These are phyloP conservation scores for Fusarium agapanthi DNA, from an alignment of 2,329 filamentous ascomycete species.

Conservation along the genomic window DNA sequence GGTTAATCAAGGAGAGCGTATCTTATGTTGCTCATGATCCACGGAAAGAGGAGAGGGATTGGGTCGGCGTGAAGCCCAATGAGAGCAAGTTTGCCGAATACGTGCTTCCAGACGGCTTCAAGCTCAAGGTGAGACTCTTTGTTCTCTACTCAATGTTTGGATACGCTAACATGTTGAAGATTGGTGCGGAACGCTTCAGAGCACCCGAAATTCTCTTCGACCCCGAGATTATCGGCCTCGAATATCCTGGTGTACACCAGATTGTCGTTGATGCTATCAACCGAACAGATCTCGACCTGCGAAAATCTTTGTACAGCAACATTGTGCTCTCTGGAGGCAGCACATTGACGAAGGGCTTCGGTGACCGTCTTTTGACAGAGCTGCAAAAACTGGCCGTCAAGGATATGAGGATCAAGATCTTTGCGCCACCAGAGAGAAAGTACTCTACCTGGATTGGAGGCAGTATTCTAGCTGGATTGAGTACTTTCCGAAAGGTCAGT, in stretches of 20 bases:
- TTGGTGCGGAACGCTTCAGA: constrained; percentile 93
- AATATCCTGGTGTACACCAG: constrained; percentile 97
- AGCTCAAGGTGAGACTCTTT: constrained; percentile 76
- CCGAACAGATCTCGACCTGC: constrained; percentile 92
- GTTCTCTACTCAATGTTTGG: too few relatives aligned
- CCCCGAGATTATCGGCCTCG: constrained; percentile 91
- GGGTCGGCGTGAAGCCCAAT: constrained; percentile 81
- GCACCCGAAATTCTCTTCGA: constrained; percentile 98
- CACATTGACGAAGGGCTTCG: constrained; percentile 96
- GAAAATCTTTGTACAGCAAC: constrained; percentile 93
- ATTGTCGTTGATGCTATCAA: constrained; percentile 97
- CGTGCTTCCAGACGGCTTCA: constrained; percentile 89
- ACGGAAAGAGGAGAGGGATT: constrained; percentile 95
- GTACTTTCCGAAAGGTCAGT: constrained; percentile 95
- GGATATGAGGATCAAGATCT: constrained; percentile 99
- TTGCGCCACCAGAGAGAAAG: constrained; percentile 95
- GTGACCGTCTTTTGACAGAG: constrained; percentile 89
- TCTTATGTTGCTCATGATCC: constrained; percentile 92
- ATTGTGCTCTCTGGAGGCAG: constrained; percentile 97
- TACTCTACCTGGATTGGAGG: constrained; percentile 99
- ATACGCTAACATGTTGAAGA: constrained; percentile 55
- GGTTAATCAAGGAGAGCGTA: constrained; percentile 94
- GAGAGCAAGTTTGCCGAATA: constrained; percentile 86
- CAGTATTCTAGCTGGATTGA: constrained; percentile 94
- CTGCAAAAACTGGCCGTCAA: constrained; percentile 94